These are phyloP conservation scores for Jaapia argillacea DNA, from an alignment of 768 basidiomycete species.

Conservation along the genomic window DNA sequence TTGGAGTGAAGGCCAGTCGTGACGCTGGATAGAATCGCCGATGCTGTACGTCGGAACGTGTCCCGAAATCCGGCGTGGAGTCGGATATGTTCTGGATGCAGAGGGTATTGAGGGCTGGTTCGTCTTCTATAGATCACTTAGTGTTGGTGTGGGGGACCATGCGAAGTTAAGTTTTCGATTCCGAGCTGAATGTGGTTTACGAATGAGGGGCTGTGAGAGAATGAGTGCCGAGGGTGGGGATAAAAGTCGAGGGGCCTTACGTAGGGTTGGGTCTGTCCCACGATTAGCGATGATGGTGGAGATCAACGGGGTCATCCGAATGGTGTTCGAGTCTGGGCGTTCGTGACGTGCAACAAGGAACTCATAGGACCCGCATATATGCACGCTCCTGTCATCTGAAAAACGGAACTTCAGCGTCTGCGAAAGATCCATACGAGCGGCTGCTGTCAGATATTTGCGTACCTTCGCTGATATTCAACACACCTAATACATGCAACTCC, in stretches of 20 bases:
- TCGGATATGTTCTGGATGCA: constrained; percentile 22
- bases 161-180: constrained; percentile 19
- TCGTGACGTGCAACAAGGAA: neutral
- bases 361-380: constrained; percentile 18
- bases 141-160: constrained; percentile 19
- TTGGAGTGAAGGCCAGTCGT: constrained; percentile 18
- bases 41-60: constrained; percentile 29
- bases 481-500: constrained; percentile 22
- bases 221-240: neutral
- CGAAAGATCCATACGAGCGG: too few species aligned
- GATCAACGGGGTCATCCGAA: constrained; percentile 23
- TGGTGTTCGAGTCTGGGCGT: constrained; percentile 13
- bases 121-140: too few species aligned
- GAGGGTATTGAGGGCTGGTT: too few species aligned
- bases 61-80: constrained; percentile 31
- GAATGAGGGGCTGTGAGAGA: constrained; percentile 19
- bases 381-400: constrained; percentile 19
- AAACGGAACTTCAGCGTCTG: too few species aligned
- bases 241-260: constrained; percentile 10
- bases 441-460: too few species aligned
- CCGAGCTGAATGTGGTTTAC: constrained; percentile 24
- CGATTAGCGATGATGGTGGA: constrained; percentile 31
- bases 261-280: constrained; percentile 25
- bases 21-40: constrained; percentile 21
- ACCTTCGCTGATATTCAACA: constrained; percentile 25